Conservation (phyloP, 1,284 basidiomycete species). For the Bjerkandera adusta region DNA sequence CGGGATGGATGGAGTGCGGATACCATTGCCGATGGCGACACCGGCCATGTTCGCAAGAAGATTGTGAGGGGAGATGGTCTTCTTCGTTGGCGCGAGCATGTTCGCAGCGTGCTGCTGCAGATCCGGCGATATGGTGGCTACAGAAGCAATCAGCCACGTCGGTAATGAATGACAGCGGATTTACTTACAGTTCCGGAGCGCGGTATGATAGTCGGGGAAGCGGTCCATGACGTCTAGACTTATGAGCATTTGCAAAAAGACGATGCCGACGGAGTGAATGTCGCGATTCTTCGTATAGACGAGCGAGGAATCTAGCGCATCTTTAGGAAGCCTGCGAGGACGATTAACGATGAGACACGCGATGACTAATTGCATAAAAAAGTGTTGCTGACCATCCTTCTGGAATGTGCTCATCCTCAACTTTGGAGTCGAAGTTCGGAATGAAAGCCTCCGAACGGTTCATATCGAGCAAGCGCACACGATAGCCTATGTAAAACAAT, state of each 20-base stretch:
- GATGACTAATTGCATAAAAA: neutral
- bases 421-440: conserved; percentile 31
- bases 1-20: conserved; percentile 33
- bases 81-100: conserved; percentile 61
- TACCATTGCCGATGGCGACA: conserved; percentile 19
- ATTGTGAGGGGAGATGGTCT: conserved; percentile 41
- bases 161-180: neutral
- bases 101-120: conserved; percentile 48
- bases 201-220: conserved; percentile 34
- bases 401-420: conserved; percentile 46
- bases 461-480: conserved; percentile 63
- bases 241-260: conserved; percentile 74
- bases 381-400: conserved; percentile 54
- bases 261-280: conserved; percentile 71
- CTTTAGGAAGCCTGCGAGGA: conserved; percentile 57
- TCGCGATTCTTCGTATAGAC: conserved; percentile 70
- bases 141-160: neutral
- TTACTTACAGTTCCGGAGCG: conserved; percentile 26
- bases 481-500: conserved; percentile 60
- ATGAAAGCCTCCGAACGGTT: conserved; percentile 74
- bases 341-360: neutral
- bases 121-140: conserved; percentile 50
- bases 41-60: conserved; percentile 38
- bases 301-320: conserved; percentile 67
- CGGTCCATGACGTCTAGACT: conserved; percentile 61